phyloP scores from a whole-genome alignment of 768 basidiomycete genomes.

The Tylopilus cervinicoccineus region DNA sequence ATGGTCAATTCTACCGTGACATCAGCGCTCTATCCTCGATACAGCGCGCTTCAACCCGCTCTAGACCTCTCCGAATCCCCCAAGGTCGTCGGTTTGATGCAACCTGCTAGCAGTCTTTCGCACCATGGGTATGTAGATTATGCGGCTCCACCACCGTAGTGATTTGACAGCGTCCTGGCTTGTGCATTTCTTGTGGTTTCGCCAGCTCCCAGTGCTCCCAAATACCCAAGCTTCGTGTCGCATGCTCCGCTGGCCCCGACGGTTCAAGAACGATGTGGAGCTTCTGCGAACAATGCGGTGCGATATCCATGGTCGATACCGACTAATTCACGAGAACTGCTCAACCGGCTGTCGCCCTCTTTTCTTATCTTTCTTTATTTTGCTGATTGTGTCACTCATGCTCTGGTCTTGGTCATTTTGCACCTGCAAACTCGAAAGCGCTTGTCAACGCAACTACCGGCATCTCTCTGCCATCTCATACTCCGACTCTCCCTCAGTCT shows the following conservation, averaged over 20 bases:
- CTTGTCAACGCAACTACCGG: conserved; percentile 23
- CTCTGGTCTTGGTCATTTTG: conserved; percentile 17
- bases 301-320: conserved; percentile 83
- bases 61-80: conserved; percentile 47
- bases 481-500: conserved; percentile 11
- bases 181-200: conserved; percentile 9
- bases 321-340: conserved; percentile 38
- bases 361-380: conserved; percentile 31
- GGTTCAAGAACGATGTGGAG: conserved; percentile 81
- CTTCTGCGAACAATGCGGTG: conserved; percentile 84
- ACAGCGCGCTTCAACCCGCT: conserved; percentile 59
- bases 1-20: neutral
- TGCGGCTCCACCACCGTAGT: neutral
- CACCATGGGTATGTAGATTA: conserved; percentile 66
- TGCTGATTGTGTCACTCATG: conserved; percentile 29
- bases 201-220: conserved; percentile 65
- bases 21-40: conserved; percentile 50
- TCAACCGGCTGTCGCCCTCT: conserved; percentile 9
- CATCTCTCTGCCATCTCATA: conserved; percentile 1
- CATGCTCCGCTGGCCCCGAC: conserved; percentile 64
- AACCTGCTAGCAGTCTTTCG: conserved; percentile 54
- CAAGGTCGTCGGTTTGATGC: conserved; percentile 56
- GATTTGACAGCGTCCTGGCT: conserved; percentile 11
- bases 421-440: conserved; percentile 24
- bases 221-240: conserved; percentile 79